A percentile compares a stretch with the other conserved stretches of the same genome.
Evolutionary conservation across 306 rosid species (phyloP).

Genomic region (Prunus salicina): DNA sequence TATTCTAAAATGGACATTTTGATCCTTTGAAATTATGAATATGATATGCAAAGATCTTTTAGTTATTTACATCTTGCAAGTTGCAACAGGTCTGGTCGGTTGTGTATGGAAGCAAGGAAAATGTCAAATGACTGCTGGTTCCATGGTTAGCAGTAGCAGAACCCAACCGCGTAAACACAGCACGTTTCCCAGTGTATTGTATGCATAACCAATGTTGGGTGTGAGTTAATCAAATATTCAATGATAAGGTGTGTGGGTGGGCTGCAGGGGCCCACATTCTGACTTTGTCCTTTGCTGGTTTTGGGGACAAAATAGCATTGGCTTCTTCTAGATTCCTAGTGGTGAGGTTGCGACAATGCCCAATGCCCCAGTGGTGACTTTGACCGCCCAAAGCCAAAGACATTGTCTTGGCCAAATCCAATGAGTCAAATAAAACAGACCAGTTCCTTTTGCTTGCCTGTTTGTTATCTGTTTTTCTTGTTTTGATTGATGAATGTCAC

Average conservation of each 20-base stretch:
- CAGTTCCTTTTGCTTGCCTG: not conserved
- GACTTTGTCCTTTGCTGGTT: not conserved
- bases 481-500: not conserved
- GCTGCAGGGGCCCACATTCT: not conserved
- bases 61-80: not conserved
- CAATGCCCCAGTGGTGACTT: not conserved
- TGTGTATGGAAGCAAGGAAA: not conserved
- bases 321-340: not conserved
- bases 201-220: not conserved
- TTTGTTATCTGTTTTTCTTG: not conserved
- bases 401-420: slow-evolving; percentile 1
- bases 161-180: slow-evolving; percentile 13
- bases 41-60: not conserved
- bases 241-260: not conserved
- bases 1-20: too few species aligned
- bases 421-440: not conserved
- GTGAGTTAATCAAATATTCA: slow-evolving; percentile 1
- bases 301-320: slow-evolving; percentile 2
- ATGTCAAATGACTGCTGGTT: not conserved
- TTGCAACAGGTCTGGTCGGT: not conserved
- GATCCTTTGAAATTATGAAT: not conserved
- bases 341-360: not conserved
- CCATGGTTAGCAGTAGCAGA: not conserved
- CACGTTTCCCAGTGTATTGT: not conserved
- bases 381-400: not conserved